Conservation (phyloP, 768 basidiomycete species). For the Gyrodon lividus region DNA sequence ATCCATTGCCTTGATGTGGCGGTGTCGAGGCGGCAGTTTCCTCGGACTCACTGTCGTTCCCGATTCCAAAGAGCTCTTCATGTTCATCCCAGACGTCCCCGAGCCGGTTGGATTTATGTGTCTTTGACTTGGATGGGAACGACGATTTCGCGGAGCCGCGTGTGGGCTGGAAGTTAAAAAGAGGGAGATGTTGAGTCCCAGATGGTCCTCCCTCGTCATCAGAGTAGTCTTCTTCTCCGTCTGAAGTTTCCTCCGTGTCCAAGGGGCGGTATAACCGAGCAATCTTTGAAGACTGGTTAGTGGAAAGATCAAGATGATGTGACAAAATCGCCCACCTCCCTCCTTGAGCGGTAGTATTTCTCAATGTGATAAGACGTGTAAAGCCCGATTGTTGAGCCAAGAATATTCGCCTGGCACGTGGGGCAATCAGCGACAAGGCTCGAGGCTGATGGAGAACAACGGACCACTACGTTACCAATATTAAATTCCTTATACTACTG, state of each 20-base stretch:
- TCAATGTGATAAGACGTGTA: slow-evolving; percentile 67
- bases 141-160: slow-evolving; percentile 19
- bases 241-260: slow-evolving; percentile 48
- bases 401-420: slow-evolving; percentile 64
- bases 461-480: slow-evolving; percentile 67
- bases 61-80: slow-evolving; percentile 72
- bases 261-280: slow-evolving; percentile 76
- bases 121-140: slow-evolving; percentile 28
- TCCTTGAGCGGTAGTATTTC: slow-evolving; percentile 70
- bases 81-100: slow-evolving; percentile 76
- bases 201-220: slow-evolving; percentile 43
- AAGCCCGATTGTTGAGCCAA: slow-evolving; percentile 71
- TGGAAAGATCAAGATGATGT: background rate
- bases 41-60: slow-evolving; percentile 62
- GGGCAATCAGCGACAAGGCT: slow-evolving; percentile 7
- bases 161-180: slow-evolving; percentile 28
- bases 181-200: slow-evolving; percentile 60
- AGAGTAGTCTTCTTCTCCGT: slow-evolving; percentile 49
- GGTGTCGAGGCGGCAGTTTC: slow-evolving; percentile 19
- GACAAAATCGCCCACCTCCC: slow-evolving; percentile 59
- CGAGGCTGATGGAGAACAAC: slow-evolving; percentile 22
- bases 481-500: slow-evolving; percentile 69
- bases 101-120: slow-evolving; percentile 38
- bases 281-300: slow-evolving; percentile 46
- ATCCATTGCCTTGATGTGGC: background rate